phyloP scores from a whole-genome alignment of 176 grass and related monocot species.

The Ananas comosus region DNA sequence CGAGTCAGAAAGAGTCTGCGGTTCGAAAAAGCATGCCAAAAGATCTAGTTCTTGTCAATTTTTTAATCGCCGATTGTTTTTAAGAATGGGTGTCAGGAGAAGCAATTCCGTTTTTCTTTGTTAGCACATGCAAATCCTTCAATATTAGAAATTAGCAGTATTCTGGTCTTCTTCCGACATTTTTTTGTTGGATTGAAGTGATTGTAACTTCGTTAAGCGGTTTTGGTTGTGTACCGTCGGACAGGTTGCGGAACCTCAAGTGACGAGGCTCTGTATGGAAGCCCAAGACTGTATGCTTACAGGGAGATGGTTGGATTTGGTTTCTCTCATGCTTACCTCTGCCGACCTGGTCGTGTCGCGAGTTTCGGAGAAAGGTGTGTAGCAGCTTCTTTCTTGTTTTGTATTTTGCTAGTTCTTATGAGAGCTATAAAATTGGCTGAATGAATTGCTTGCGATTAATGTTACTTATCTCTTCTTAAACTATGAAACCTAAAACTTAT shows the following conservation, averaged over 20 bases:
- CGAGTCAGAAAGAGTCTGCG: too few relatives aligned
- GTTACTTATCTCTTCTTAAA: too few relatives aligned
- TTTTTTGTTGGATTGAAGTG: neutral
- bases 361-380: constrained; percentile 51
- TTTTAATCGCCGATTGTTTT: too few relatives aligned
- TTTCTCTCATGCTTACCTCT: constrained; percentile 72
- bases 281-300: constrained; percentile 59
- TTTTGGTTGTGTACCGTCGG: neutral
- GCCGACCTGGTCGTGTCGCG: constrained; percentile 51
- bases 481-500: too few relatives aligned
- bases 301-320: constrained; percentile 63
- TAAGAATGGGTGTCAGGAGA: too few relatives aligned
- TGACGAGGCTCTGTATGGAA: constrained; percentile 56
- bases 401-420: neutral
- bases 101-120: too few relatives aligned
- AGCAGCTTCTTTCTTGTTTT: neutral
- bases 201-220: neutral
- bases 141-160: too few relatives aligned
- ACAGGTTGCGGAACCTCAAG: constrained; percentile 67
- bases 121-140: too few relatives aligned
- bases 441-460: too few relatives aligned
- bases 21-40: too few relatives aligned
- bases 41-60: too few relatives aligned
- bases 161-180: neutral
- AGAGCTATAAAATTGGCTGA: neutral